Evolutionary conservation across 352 stramenopile genomes (phyloP).

Genomic region (Phytophthora citricola): DNA sequence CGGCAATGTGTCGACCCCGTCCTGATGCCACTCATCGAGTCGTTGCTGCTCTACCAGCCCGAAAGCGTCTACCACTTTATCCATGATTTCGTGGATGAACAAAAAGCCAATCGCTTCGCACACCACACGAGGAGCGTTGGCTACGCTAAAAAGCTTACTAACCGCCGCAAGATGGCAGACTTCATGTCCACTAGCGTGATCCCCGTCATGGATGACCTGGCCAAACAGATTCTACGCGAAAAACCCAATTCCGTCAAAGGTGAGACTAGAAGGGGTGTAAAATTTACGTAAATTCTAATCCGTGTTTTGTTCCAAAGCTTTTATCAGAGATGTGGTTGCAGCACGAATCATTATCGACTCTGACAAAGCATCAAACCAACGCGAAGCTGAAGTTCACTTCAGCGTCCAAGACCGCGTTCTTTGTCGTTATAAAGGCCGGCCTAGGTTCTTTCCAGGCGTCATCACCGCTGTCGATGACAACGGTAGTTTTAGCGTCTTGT

Average conservation of each 20-base stretch:
- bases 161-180: constrained; percentile 79
- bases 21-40: constrained; percentile 85
- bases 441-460: constrained; percentile 59
- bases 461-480: constrained; percentile 55
- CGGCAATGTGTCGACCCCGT: constrained; percentile 77
- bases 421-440: constrained; percentile 77
- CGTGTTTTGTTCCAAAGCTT: constrained; percentile 32
- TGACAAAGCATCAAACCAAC: constrained; percentile 47
- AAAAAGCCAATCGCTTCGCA: constrained; percentile 52
- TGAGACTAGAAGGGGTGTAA: constrained; percentile 22
- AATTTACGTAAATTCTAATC: background rate
- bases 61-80: constrained; percentile 87
- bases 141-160: constrained; percentile 77
- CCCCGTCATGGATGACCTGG: constrained; percentile 85
- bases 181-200: constrained; percentile 89
- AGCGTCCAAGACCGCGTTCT: constrained; percentile 53
- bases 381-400: constrained; percentile 50
- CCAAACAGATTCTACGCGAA: constrained; percentile 78
- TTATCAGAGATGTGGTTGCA: constrained; percentile 70
- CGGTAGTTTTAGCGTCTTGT: constrained; percentile 63
- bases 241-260: constrained; percentile 70
- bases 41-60: constrained; percentile 80
- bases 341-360: constrained; percentile 53
- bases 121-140: constrained; percentile 32
- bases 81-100: constrained; percentile 76